Evolutionary conservation across 805 yeast genomes (phyloP).

Genomic region (Myxozyma vanderwaltii): DNA sequence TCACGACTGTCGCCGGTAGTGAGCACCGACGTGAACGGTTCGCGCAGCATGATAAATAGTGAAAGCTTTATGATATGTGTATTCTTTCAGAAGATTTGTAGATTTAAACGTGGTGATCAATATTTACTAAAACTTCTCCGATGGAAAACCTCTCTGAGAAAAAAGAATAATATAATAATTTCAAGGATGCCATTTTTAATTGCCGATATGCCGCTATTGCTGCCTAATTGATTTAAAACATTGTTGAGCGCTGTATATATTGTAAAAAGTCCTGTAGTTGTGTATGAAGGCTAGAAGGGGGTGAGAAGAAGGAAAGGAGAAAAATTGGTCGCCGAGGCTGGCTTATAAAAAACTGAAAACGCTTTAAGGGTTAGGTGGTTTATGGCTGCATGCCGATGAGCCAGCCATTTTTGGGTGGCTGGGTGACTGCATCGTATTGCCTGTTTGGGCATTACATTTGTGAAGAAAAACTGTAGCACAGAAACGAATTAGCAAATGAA

Average conservation of each 20-base stretch:
- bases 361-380: conserved; percentile 6
- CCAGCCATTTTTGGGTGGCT: background rate
- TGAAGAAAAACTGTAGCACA: too few species aligned
- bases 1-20: background rate
- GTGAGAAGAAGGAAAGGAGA: background rate
- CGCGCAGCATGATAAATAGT: background rate
- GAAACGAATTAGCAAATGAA: too few species aligned
- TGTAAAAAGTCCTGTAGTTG: background rate
- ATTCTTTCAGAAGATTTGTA: background rate
- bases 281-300: conserved; percentile 3
- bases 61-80: background rate
- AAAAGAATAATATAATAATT: conserved; percentile 13
- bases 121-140: conserved; percentile 14
- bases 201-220: conserved; percentile 11
- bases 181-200: conserved; percentile 13
- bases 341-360: background rate
- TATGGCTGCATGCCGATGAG: too few species aligned
- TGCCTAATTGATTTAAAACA: conserved; percentile 14
- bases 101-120: background rate
- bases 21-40: background rate
- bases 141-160: conserved; percentile 18
- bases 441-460: background rate
- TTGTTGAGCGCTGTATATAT: background rate
- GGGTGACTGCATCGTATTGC: background rate
- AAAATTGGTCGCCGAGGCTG: background rate